These are phyloP conservation scores for Dactylellina leptospora DNA, from an alignment of 2,329 filamentous ascomycete species.

Conservation along the genomic window DNA sequence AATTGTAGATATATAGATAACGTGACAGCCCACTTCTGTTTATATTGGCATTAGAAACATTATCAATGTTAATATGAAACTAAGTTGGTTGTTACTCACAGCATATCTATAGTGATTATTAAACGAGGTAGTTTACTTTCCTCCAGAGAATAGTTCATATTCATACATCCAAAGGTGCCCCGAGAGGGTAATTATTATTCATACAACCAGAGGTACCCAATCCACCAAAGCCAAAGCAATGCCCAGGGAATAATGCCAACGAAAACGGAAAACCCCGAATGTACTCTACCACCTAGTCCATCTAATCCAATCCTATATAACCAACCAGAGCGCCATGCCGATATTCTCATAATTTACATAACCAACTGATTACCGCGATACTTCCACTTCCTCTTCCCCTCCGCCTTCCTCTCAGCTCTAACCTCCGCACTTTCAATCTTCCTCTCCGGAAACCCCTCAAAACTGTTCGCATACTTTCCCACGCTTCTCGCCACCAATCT, in stretches of 20 bases:
- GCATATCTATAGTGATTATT: too few relatives aligned
- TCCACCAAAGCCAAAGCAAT: background rate
- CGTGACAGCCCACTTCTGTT: too few relatives aligned
- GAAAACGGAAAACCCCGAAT: background rate
- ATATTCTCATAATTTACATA: conserved; percentile 33
- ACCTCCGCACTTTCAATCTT: conserved; percentile 17
- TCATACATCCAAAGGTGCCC: too few relatives aligned
- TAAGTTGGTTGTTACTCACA: too few relatives aligned
- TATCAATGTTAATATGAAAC: too few relatives aligned
- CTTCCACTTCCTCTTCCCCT: conserved; percentile 39
- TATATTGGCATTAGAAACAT: too few relatives aligned
- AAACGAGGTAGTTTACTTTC: too few relatives aligned
- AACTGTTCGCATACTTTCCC: conserved; percentile 73
- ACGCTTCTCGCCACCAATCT: conserved; percentile 75
- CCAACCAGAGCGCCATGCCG: too few relatives aligned
- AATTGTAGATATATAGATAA: too few relatives aligned
- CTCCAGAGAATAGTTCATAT: too few relatives aligned
- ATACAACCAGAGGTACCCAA: background rate
- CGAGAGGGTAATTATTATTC: too few relatives aligned
- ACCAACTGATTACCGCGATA: conserved; percentile 41
- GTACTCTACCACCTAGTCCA: too few relatives aligned
- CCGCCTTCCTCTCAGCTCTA: conserved; percentile 21
- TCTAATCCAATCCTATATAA: background rate
- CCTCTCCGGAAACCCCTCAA: conserved; percentile 70
- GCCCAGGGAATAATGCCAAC: background rate